Conservation (phyloP, 805 yeast genomes). For the Metschnikowia hibisci region DNA sequence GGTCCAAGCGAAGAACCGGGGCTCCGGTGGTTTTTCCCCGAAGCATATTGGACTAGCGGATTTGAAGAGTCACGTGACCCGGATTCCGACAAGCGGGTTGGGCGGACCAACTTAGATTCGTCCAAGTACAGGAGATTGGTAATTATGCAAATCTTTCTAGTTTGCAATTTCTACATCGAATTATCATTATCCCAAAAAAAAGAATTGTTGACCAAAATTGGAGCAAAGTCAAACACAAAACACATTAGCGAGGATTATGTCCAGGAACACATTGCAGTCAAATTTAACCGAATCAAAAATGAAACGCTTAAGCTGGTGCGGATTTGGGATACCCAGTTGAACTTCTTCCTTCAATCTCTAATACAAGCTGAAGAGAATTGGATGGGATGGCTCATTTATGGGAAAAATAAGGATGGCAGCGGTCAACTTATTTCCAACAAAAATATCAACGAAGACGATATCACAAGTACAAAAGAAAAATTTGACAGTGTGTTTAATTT, state of each 20-base stretch:
- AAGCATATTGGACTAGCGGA: constrained; percentile 31
- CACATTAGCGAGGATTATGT: constrained; percentile 34
- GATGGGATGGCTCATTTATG: constrained; percentile 41
- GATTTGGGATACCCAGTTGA: constrained; percentile 24
- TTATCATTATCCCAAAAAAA: constrained; percentile 22
- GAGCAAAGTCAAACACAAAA: constrained; percentile 29
- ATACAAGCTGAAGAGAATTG: constrained; percentile 29
- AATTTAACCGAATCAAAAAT: constrained; percentile 24
- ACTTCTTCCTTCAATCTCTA: constrained; percentile 26
- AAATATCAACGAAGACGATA: constrained; percentile 20
- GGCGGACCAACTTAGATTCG: constrained; percentile 24
- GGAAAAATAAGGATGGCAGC: constrained; percentile 30
- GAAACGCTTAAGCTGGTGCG: constrained; percentile 24
- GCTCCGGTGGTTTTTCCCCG: constrained; percentile 30
- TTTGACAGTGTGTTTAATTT: constrained; percentile 22
- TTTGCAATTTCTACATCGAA: constrained; percentile 29
- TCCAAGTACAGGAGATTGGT: constrained; percentile 26
- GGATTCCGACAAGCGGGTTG: constrained; percentile 20
- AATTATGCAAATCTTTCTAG: constrained; percentile 29
- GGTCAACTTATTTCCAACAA: constrained; percentile 25
- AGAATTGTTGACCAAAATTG: constrained; percentile 19
- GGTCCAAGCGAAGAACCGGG: constrained; percentile 17
- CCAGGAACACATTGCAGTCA: constrained; percentile 22
- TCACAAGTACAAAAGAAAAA: constrained; percentile 18
- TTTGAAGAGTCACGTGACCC: constrained; percentile 24